Evolutionary conservation across 169 alveolate species (phyloP).

Genomic region (Plasmodium fragile): DNA sequence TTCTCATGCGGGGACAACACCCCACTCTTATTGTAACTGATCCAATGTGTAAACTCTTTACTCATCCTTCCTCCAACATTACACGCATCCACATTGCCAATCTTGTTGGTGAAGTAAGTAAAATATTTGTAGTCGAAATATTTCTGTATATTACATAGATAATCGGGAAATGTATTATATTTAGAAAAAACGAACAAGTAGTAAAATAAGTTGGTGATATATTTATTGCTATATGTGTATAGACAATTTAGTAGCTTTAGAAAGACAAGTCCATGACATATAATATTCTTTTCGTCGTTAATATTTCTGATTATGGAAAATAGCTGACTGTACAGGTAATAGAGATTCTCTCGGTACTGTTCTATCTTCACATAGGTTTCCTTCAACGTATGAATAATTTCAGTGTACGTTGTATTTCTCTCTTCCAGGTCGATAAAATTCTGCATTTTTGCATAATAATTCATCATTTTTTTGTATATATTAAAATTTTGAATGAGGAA

Average conservation of each 20-base stretch:
- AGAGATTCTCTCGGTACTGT: constrained; percentile 30
- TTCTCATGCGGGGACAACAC: neutral
- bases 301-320: constrained; percentile 44
- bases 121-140: constrained; percentile 66
- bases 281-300: constrained; percentile 69
- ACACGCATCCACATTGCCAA: neutral
- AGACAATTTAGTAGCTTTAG: constrained; percentile 33
- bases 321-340: constrained; percentile 41
- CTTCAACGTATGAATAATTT: constrained; percentile 22
- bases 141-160: constrained; percentile 35
- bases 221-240: constrained; percentile 42
- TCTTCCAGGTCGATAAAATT: constrained; percentile 15
- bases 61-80: neutral
- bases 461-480: constrained; percentile 41
- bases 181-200: constrained; percentile 54
- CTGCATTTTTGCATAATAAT: constrained; percentile 37
- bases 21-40: neutral
- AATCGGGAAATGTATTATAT: constrained; percentile 58
- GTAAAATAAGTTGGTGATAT: constrained; percentile 44
- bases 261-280: constrained; percentile 47
- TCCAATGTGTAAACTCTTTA: neutral
- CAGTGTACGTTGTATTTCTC: constrained; percentile 21
- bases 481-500: constrained; percentile 24
- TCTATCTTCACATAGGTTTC: constrained; percentile 19
- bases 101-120: constrained; percentile 5